phyloP scores from a whole-genome alignment of 768 basidiomycete genomes.

The Naganishia vishniacii region DNA sequence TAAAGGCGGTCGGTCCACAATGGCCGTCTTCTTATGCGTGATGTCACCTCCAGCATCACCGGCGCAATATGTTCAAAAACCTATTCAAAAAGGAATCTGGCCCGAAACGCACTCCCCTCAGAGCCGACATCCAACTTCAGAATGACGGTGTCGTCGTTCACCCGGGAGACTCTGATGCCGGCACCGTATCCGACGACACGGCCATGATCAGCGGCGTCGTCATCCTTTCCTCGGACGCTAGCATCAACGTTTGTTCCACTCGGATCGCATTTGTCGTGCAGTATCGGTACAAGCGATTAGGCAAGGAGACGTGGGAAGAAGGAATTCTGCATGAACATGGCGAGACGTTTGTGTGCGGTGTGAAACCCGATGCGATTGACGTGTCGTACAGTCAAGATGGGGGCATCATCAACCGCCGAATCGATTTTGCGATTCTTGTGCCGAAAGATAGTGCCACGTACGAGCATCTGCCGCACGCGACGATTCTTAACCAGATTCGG shows the following conservation, averaged over 20 bases:
- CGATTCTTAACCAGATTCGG: constrained; percentile 10
- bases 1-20: too few relatives aligned
- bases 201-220: constrained; percentile 4
- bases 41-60: too few relatives aligned
- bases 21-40: too few relatives aligned
- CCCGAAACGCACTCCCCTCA: background rate
- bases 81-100: background rate
- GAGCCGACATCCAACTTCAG: constrained; percentile 2
- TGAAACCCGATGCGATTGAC: background rate
- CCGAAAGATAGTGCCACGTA: constrained; percentile 12
- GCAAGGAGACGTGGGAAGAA: constrained; percentile 2
- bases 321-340: constrained; percentile 8
- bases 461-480: background rate
- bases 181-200: background rate
- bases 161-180: constrained; percentile 1
- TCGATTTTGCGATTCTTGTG: constrained; percentile 10
- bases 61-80: constrained; percentile 1
- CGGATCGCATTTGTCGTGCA: background rate
- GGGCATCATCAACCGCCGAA: background rate
- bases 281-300: background rate
- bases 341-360: background rate
- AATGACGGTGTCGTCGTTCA: constrained; percentile 3
- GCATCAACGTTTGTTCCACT: background rate
- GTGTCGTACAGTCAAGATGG: background rate
- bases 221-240: background rate